Conservation (phyloP, 2,329 filamentous ascomycete genomes). For the Cytospora schulzeri region DNA sequence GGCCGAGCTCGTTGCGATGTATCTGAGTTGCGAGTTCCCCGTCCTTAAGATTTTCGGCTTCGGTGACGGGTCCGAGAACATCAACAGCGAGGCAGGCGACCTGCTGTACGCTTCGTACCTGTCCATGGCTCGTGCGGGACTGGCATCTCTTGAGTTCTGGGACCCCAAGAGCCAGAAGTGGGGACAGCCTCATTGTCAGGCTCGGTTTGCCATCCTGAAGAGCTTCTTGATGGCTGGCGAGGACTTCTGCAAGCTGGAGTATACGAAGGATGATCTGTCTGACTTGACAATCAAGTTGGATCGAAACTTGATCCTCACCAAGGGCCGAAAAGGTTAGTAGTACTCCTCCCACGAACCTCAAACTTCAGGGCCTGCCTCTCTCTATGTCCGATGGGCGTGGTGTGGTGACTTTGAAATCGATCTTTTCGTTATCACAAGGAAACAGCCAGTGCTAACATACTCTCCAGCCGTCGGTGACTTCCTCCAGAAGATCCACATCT, state of each 20-base stretch:
- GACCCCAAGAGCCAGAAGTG: slow-evolving; percentile 88
- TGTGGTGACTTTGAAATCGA: too few relatives aligned
- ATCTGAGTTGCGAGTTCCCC: slow-evolving; percentile 80
- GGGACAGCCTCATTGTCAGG: slow-evolving; percentile 91
- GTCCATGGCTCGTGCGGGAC: slow-evolving; percentile 90
- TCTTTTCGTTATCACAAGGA: neutral
- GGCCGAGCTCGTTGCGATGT: slow-evolving; percentile 93
- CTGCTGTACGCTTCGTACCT: slow-evolving; percentile 88
- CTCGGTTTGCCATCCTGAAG: slow-evolving; percentile 83
- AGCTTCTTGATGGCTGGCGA: slow-evolving; percentile 85
- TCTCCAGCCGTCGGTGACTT: slow-evolving; percentile 74
- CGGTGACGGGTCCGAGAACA: slow-evolving; percentile 73
- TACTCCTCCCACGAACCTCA: neutral
- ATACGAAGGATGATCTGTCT: slow-evolving; percentile 71
- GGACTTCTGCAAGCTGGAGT: slow-evolving; percentile 81
- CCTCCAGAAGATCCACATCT: slow-evolving; percentile 88
- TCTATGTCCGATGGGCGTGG: too few relatives aligned
- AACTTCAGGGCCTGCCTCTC: too few relatives aligned
- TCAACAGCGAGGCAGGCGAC: slow-evolving; percentile 77
- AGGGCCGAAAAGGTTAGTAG: slow-evolving; percentile 67
- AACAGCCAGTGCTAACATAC: slow-evolving; percentile 9
- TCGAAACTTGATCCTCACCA: slow-evolving; percentile 80
- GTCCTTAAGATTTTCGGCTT: slow-evolving; percentile 92
- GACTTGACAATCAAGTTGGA: slow-evolving; percentile 84
- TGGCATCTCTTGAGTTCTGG: slow-evolving; percentile 90